phyloP scores from a whole-genome alignment of 176 grass and related monocot genomes.

The Dactylis glomerata region DNA sequence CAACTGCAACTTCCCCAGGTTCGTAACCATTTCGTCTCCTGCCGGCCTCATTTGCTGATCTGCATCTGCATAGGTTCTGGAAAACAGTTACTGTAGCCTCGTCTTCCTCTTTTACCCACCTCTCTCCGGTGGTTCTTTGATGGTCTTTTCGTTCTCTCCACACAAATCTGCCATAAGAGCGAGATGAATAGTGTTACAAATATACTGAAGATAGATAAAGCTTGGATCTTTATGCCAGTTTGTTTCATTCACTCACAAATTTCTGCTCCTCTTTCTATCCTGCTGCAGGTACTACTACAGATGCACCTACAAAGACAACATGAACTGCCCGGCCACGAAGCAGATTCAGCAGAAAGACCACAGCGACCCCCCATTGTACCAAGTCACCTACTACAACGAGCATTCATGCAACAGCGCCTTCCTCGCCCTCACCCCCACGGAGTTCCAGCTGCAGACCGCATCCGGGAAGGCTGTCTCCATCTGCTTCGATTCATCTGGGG shows the following conservation, averaged over 20 bases:
- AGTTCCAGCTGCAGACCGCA: conserved; percentile 47
- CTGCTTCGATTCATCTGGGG: conserved; percentile 49
- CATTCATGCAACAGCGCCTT: conserved; percentile 60
- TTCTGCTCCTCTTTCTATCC: background rate
- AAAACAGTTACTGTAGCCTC: background rate
- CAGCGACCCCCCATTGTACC: conserved; percentile 61
- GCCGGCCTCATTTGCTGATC: background rate
- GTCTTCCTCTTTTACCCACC: background rate
- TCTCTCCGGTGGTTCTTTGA: background rate
- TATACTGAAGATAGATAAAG: background rate
- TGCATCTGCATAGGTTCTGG: background rate
- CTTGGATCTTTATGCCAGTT: background rate
- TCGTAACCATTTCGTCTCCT: background rate
- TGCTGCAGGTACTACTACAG: conserved; percentile 58
- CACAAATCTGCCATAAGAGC: background rate
- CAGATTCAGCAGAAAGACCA: conserved; percentile 66
- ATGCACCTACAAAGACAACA: conserved; percentile 67
- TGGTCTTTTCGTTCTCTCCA: background rate
- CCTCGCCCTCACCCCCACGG: conserved; percentile 43
- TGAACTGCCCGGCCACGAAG: conserved; percentile 59
- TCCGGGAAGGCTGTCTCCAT: conserved; percentile 61
- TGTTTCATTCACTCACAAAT: background rate
- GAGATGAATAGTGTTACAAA: background rate
- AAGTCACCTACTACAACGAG: conserved; percentile 64
- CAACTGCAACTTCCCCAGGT: conserved; percentile 65